Base-by-base conservation (phyloP, 139 green algal genomes). In the Axilococcus clingmanii region DNA sequence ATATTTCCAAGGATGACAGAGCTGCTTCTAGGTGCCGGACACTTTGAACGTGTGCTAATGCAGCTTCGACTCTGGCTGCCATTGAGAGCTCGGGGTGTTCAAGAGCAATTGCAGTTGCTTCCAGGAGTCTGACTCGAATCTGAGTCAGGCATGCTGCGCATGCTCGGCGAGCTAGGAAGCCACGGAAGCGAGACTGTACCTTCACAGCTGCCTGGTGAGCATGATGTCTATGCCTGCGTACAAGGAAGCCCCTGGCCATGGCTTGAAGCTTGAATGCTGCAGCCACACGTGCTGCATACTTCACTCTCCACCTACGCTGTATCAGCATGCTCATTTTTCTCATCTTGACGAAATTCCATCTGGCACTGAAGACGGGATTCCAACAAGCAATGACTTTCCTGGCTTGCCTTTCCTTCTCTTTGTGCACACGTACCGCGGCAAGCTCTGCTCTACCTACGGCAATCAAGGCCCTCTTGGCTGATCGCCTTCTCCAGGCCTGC, bases 121-220 rank as follows among this genome's bases (percentile, higher is more conserved):
- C 59, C 7, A 34, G 52, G 25, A 88, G 43, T 20, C 72, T 62
- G 11, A 31, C 29, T 5, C 75, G 60, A 5, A 70, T 61, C 24
- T 71, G 57, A 12, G 31, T 50, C 43, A 61, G 58, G 27, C 45
- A 40, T 23, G 38, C 42, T n/a, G 42, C 41, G 23, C 40, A 27
- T 17, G 34, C 37, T 30, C 44, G n/a, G n/a, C n/a, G n/a, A n/a
- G n/a, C n/a, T n/a, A n/a, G n/a, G n/a, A n/a, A n/a, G n/a, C n/a
- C n/a, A 0, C 77, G 69, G 72, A 75, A 86, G 22, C 58, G 40
- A 3, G 70, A 68, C 78, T 88, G 75, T 11, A 60, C 34, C 43
- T 55, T 34, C 16, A 53, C 17, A 24, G 29, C 47, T 2, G 61
- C 61, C 2, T 30, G 34, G 4, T 27, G 29, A 45, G 40, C 24